Base-by-base conservation (phyloP, 306 rosid species). In the Spatholobus suberectus region DNA sequence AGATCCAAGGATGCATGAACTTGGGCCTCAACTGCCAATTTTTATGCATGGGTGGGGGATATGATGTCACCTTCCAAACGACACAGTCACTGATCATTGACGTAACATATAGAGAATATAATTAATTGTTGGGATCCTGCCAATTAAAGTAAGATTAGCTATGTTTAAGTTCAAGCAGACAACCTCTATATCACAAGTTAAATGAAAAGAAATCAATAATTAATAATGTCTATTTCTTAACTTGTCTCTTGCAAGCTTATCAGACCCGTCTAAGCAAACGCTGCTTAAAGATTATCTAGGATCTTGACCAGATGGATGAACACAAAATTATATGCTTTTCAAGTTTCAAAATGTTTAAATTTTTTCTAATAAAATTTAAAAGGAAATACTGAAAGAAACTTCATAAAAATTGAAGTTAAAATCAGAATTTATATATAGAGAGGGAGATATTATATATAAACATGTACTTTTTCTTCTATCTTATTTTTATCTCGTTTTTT, bases 31-130 rank as follows among this genome's bases (percentile, higher is more conserved):
- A 74, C 27, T 7, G 0, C 54, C 54, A 54, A 4, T 57, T 10
- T 78, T 73, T 52, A 54, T 35, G 81, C 63, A 55, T 43, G 17
- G 34, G 84, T 85, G 85, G 84, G 87, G 78, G 69, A 74, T 63
- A 34, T 35, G 15, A 37, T 85, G 85, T 80, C 74, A 63, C 87
- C 73, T 61, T 80, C 84, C 76, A 46, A 75, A 80, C 87, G 57
- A 67, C 87, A 80, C 70, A 4, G 8, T 52, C 12, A 20, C 66
- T 14, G 38, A 54, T 66, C 72, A 21, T 63, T 73, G 77, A 84
- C 32, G 77, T 73, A 73, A 73, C 87, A 34, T 2, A 3, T 49
- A 67, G 41, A 34, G 7, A 23, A 23, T 32, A 27, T 72, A 9
- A 20, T 75, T 58, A 68, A 52, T 65, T 74, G 14, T 37, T 76